Evolutionary conservation across 768 basidiomycete species (phyloP).

Genomic region (Psilocybe tampanensis): DNA sequence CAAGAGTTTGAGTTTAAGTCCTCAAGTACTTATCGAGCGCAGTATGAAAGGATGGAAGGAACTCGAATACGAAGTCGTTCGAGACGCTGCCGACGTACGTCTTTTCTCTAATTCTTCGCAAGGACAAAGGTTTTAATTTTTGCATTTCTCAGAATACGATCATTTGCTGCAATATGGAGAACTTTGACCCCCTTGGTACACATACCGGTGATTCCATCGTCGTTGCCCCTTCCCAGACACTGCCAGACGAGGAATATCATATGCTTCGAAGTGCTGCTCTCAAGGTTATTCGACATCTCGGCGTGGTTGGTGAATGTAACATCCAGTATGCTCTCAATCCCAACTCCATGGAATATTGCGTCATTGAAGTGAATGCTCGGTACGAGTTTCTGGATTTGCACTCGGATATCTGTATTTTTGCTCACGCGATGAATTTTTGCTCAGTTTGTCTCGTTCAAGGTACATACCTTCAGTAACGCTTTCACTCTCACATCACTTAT

Average conservation of each 20-base stretch:
- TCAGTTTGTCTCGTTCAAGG: slow-evolving; percentile 80
- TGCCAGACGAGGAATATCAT: slow-evolving; percentile 98
- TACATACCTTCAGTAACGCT: slow-evolving; percentile 27
- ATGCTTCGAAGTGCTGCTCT: slow-evolving; percentile 98
- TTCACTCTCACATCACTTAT: background rate
- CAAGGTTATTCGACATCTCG: slow-evolving; percentile 91
- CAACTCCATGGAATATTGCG: slow-evolving; percentile 89
- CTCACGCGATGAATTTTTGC: slow-evolving; percentile 6
- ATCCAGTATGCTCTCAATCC: slow-evolving; percentile 99
- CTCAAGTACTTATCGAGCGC: slow-evolving; percentile 96
- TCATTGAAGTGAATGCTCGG: slow-evolving; percentile 98
- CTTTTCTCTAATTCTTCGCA: background rate
- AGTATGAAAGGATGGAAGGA: slow-evolving; percentile 99
- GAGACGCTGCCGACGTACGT: slow-evolving; percentile 94
- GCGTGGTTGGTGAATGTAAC: slow-evolving; percentile 94
- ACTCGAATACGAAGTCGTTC: slow-evolving; percentile 98
- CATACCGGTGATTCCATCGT: slow-evolving; percentile 99
- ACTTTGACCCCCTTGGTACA: slow-evolving; percentile 98
- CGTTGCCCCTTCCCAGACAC: slow-evolving; percentile 96
- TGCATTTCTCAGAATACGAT: slow-evolving; percentile 79
- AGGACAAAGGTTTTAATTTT: slow-evolving; percentile 16
- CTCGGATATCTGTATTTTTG: slow-evolving; percentile 3
- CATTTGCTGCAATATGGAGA: slow-evolving; percentile 99
- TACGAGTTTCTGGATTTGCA: slow-evolving; percentile 29
- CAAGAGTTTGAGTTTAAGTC: slow-evolving; percentile 85